Evolutionary conservation across 1,284 basidiomycete genomes (phyloP).

Genomic region (Ceratobasidium sp.): DNA sequence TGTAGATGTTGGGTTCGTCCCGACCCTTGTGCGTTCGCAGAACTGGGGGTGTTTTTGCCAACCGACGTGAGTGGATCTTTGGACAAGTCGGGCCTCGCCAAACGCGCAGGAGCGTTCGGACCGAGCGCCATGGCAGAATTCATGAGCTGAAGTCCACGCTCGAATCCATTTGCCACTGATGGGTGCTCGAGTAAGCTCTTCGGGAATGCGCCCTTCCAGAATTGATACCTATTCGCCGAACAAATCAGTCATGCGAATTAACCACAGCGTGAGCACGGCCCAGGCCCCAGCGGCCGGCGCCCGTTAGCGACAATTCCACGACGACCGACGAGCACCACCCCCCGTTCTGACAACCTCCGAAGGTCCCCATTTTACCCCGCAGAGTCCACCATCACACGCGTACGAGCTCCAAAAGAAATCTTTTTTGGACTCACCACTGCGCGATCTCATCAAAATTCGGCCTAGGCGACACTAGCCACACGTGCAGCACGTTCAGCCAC

Average conservation of each 20-base stretch:
- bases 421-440: conserved; percentile 73
- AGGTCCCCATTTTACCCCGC: conserved; percentile 5
- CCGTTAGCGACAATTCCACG: neutral
- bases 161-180: conserved; percentile 80
- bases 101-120: conserved; percentile 67
- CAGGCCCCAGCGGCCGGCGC: neutral
- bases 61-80: conserved; percentile 40
- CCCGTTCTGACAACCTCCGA: neutral
- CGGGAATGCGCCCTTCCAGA: conserved; percentile 86
- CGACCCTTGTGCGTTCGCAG: neutral
- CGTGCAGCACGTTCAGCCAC: conserved; percentile 89
- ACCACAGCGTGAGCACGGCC: neutral
- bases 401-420: neutral
- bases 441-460: conserved; percentile 90
- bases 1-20: conserved; percentile 46
- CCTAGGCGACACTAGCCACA: conserved; percentile 87
- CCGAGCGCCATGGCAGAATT: conserved; percentile 89
- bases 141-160: conserved; percentile 87
- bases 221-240: conserved; percentile 56
- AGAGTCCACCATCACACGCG: neutral
- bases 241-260: neutral
- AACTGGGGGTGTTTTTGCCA: conserved; percentile 49
- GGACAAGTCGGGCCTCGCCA: conserved; percentile 67
- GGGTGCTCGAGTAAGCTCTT: conserved; percentile 68
- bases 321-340: neutral